Base-by-base conservation (phyloP, 2,329 filamentous ascomycete species). In the Monosporascus sp. region DNA sequence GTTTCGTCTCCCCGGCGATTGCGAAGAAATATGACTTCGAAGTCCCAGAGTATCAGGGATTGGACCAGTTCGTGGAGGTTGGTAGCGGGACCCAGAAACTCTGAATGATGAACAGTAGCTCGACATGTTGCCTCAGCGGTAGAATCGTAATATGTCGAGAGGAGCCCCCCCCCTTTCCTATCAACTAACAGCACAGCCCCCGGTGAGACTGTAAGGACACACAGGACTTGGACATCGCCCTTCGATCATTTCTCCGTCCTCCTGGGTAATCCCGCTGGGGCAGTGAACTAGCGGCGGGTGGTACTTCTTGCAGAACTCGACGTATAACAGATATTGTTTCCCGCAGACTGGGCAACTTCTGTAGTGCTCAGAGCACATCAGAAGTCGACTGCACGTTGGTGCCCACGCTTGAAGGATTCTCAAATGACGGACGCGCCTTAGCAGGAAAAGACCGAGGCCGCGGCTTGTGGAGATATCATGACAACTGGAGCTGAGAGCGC, bases 1-100 rank as follows among this genome's bases (percentile, higher is more conserved):
- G 89, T 54, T 99, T 99, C 65, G 79, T 99, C 65, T 83, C 88
- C 20, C 82, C 83, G 50, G 77, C 79, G 49, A 84, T 97, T 63
- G 88, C 90, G 36, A 81, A 87, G 62, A 97, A 94, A 72, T 99
- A 96, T 73, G 83, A 83, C 47, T 79, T 99, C 56, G 88, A 94
- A 62, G 69, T 96, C 50, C 93, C 93, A 5, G 73, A 81, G 58
- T 99, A 97, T 70, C 77, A 87, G 62, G 94, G 92, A 0, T 73
- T 94, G 60, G 92, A 97, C 70, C 94, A 97, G 72, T 78, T 97
- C 60, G 86, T 92, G 51, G 94, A 99, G 70, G 78, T 95, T 42
- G 72, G 71, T 15, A 64, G 68, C 11, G 69, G 70, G 47, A 76
- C 70, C 37, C 71, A 78, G 58, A 85, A 79, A 65, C 72, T 86